phyloP scores from a whole-genome alignment of 2,329 filamentous ascomycete genomes.

The Fusarium sp. region DNA sequence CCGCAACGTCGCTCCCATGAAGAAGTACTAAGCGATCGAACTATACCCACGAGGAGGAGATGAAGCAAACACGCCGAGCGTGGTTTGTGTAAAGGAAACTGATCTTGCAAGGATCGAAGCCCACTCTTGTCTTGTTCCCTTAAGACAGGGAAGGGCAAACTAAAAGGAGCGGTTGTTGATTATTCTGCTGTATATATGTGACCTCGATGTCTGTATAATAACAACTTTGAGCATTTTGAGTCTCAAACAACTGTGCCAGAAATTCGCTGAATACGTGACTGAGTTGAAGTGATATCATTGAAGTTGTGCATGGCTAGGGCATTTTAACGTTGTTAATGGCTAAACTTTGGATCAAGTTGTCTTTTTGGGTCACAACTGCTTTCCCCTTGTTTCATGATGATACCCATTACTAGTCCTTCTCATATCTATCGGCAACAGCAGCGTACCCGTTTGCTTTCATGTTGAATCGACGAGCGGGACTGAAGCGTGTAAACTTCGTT shows the following conservation, averaged over 20 bases:
- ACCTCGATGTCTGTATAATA: constrained; percentile 44
- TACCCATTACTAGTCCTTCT: too few relatives aligned
- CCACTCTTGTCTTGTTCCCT: constrained; percentile 11
- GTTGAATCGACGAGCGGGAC: too few relatives aligned
- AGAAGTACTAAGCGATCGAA: neutral
- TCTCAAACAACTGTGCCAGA: neutral
- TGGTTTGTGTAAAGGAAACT: constrained; percentile 31
- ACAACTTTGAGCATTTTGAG: constrained; percentile 7
- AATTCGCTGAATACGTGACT: too few relatives aligned
- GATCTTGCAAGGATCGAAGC: constrained; percentile 35
- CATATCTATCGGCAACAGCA: too few relatives aligned
- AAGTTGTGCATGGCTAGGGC: too few relatives aligned
- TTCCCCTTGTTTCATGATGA: too few relatives aligned
- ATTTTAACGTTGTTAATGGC: too few relatives aligned
- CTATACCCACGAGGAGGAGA: neutral
- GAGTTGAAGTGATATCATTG: too few relatives aligned
- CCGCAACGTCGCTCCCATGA: constrained; percentile 39
- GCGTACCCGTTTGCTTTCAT: too few relatives aligned
- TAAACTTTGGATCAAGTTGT: too few relatives aligned
- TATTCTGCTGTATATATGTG: constrained; percentile 51
- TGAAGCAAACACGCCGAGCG: constrained; percentile 30
- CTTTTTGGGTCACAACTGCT: too few relatives aligned
- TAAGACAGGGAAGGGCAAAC: constrained; percentile 2
- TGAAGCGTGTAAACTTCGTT: too few relatives aligned
- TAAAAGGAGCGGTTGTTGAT: constrained; percentile 38